Conservation (phyloP, 2,329 filamentous ascomycete genomes). For the Fonsecaea pugnacius region DNA sequence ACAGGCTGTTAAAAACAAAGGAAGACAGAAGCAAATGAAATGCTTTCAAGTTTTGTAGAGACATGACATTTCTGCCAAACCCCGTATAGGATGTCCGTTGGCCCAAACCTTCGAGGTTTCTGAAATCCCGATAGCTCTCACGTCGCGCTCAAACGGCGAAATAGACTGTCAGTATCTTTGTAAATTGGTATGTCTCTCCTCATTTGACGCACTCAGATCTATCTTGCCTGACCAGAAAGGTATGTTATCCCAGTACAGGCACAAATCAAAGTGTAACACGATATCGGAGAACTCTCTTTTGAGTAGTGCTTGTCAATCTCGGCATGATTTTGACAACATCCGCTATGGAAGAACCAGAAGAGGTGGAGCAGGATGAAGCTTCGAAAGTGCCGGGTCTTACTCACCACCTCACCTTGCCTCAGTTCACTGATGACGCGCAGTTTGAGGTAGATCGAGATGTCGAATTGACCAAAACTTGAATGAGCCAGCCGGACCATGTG, state of each 20-base stretch:
- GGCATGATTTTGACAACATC: constrained; percentile 38
- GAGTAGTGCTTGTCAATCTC: constrained; percentile 63
- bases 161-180: neutral
- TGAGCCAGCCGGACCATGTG: neutral
- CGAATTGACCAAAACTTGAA: neutral
- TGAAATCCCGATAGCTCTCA: neutral
- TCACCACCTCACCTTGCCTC: constrained; percentile 14
- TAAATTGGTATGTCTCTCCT: constrained; percentile 9
- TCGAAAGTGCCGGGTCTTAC: constrained; percentile 34
- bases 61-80: neutral
- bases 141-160: neutral
- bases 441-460: constrained; percentile 1
- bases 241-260: constrained; percentile 16
- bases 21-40: neutral
- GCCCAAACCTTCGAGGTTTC: neutral
- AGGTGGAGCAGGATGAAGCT: constrained; percentile 36
- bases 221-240: constrained; percentile 17
- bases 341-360: constrained; percentile 25
- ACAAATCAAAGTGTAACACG: constrained; percentile 20
- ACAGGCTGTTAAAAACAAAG: neutral
- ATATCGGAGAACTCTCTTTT: constrained; percentile 10
- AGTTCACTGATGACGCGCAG: constrained; percentile 21
- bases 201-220: constrained; percentile 21
- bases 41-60: neutral
- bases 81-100: neutral